Evolutionary conservation across 768 basidiomycete species (phyloP).

Genomic region (Ephemerocybe angulata): DNA sequence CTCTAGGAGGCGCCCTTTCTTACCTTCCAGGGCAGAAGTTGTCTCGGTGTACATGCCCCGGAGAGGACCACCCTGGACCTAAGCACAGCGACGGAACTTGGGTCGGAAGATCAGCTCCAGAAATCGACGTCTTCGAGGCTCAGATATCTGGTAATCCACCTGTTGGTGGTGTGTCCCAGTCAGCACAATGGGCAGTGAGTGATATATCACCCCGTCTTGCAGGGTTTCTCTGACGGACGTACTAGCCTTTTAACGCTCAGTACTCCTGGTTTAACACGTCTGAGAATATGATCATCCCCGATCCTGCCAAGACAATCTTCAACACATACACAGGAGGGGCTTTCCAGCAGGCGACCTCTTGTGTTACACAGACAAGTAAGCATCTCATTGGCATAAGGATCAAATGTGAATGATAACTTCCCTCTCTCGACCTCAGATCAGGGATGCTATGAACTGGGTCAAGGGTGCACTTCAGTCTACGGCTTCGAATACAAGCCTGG

Average conservation of each 20-base stretch:
- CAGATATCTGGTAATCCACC: conserved; percentile 41
- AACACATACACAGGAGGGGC: conserved; percentile 74
- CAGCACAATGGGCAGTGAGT: conserved; percentile 76
- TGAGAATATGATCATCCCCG: conserved; percentile 52
- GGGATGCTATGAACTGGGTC: conserved; percentile 58
- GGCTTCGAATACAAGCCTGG: conserved; percentile 79
- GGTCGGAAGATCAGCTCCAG: conserved; percentile 79
- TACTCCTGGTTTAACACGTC: conserved; percentile 70
- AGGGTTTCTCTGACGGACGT: neutral
- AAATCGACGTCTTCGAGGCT: conserved; percentile 90
- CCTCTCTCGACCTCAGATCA: conserved; percentile 42
- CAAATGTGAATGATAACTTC: neutral
- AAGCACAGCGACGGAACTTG: conserved; percentile 71
- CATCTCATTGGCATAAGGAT: neutral
- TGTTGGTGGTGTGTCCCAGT: conserved; percentile 69
- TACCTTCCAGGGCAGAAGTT: conserved; percentile 87
- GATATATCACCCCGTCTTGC: neutral
- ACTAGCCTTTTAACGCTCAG: conserved; percentile 69
- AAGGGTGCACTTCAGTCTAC: conserved; percentile 61
- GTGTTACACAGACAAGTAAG: conserved; percentile 56
- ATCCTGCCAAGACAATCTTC: conserved; percentile 46
- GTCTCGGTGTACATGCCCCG: conserved; percentile 83
- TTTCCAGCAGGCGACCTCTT: conserved; percentile 83
- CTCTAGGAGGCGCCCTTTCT: conserved; percentile 55
- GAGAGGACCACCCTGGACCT: conserved; percentile 88